Evolutionary conservation across 345 rosid genomes (phyloP), one percentile per base, ranked within the genome.

Genomic region (Rhodamnia argentea): DNA sequence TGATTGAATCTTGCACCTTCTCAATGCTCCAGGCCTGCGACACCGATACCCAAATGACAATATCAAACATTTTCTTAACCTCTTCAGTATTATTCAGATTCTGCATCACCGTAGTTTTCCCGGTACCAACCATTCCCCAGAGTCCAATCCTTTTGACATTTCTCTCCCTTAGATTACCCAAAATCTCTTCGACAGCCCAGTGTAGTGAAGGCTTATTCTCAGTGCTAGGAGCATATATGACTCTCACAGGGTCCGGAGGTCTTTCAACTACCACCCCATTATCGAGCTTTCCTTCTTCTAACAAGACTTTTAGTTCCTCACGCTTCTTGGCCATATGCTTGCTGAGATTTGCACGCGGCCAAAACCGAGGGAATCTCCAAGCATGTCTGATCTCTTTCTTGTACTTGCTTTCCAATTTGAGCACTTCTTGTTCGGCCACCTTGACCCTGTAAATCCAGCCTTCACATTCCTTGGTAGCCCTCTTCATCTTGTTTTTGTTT

Each of bases 101-200:
- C 57, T 87, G 87, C 90, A 89, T 87, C 13, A 91, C 84, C 12
- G 91, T 59, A 26, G 92, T 87, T 87, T 91, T 91, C 16, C 92
- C 91, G 4, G 52, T 85, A 0, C 92, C 92, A 12, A 89, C 85
- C 47, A 60, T 58, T 50, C 92, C 92, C 84, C 87, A 89, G 11
- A 89, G 74, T 24, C 90, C 91, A 42, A 89, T 86, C 22, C 85
- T 83, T 29, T 85, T 86, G 12, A 86, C 29, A 9, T 82, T 60
- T 10, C 64, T 75, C 37, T 86, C 88, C 50, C 57, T 60, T 13
- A 91, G 6, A 27, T 84, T 62, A 64, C 62, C 84, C 85, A 88
- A 20, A 5, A 86, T 60, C 57, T 83, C 64, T 55, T 89, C 83
- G 7, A 90, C 23, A 4, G 56, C 84, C 55, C 42, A 24, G 16